phyloP scores from a whole-genome alignment of 108 stramenopile species.

The Mediolabrus comicus region DNA sequence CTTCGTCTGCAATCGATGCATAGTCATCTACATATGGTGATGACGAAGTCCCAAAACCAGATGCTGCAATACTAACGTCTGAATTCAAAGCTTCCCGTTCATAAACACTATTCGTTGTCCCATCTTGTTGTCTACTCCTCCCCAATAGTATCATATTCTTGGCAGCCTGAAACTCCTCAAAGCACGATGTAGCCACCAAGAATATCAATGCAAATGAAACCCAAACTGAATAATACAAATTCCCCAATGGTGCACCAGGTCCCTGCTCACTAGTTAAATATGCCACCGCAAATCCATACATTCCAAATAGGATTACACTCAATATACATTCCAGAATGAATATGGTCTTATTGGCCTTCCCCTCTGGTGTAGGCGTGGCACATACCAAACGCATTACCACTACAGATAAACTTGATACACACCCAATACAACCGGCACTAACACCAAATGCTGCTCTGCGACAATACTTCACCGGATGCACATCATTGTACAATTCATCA shows the following conservation, averaged over 20 bases:
- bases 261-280: slow-evolving; percentile 66
- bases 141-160: slow-evolving; percentile 24
- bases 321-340: slow-evolving; percentile 26
- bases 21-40: neutral
- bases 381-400: slow-evolving; percentile 72
- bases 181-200: slow-evolving; percentile 34
- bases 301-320: slow-evolving; percentile 16
- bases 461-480: slow-evolving; percentile 44
- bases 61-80: neutral
- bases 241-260: slow-evolving; percentile 73
- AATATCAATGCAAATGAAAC: slow-evolving; percentile 47
- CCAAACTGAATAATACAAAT: slow-evolving; percentile 84
- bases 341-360: slow-evolving; percentile 15
- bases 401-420: slow-evolving; percentile 50
- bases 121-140: neutral
- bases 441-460: slow-evolving; percentile 75
- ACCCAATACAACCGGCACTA: slow-evolving; percentile 61
- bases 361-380: slow-evolving; percentile 44
- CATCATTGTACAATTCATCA: neutral
- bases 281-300: slow-evolving; percentile 43
- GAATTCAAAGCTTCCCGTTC: neutral
- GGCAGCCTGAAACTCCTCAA: slow-evolving; percentile 40
- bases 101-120: neutral
- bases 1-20: neutral
- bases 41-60: neutral